Base-by-base conservation (phyloP, 1,284 basidiomycete genomes). In the Ustilago trichophora region DNA sequence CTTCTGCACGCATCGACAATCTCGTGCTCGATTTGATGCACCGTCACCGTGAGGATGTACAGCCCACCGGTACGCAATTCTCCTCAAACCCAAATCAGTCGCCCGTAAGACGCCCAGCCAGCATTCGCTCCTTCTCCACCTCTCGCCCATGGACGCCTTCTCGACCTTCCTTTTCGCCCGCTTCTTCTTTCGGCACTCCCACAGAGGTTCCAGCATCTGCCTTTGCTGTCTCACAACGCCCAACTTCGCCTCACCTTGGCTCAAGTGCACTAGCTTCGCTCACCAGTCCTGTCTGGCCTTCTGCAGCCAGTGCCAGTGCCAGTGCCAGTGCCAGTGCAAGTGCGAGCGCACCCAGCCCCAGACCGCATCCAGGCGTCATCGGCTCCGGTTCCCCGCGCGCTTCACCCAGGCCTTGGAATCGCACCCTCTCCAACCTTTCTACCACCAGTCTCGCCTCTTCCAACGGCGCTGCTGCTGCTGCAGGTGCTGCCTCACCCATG, bases 11-110 rank as follows among this genome's bases (percentile, higher is more conserved):
- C 11, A 55, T 77, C 29, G 75, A 77, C 64, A 58, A 43, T 21
- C 52, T 77, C 11, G 74, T 77, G 9, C 67, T 77, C 29, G 65
- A 75, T 31, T 62, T 77, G 46, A 63, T 77, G 54, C 74, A 76
- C 40, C 58, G 75, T 24, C 74, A 76, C 57, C 59, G 72, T 15
- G 75, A 77, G 31, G 75, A 77, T 32, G 24, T 57, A 3, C 44
- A 58, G 11, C 75, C 75, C 4, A 68, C 59, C 7, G 75, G 75
- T 35, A 41, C 56, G n/a, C 32, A 62, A 11, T 76, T 76, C 47
- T 26, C 54, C 5, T 29, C 71, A 2, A 54, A 60, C 8, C 52
- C 63, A 13, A 43, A 26, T 7, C 57, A 57, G 40, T 75, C 75
- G 15, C 75, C 75, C 7, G 40, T 58, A 3, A 57, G 62, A 15